Base-by-base conservation (phyloP, 2,329 filamentous ascomycete species). In the Lachnellula subtilissima region DNA sequence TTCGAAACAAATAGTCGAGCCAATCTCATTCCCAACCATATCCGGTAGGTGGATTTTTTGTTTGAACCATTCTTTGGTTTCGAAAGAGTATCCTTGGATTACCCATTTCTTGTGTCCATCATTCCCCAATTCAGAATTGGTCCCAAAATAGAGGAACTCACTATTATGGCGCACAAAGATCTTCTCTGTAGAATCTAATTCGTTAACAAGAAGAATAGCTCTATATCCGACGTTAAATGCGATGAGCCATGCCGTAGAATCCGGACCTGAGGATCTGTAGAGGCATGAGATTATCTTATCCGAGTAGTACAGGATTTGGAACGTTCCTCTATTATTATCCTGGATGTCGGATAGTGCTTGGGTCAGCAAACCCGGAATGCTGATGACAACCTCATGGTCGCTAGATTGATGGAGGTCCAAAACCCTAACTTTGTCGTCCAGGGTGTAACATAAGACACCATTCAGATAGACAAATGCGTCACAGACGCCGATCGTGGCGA, bases 1-100 rank as follows among this genome's bases (percentile, higher is more conserved):
- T 58, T 88, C 86, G 65, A 92, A 91, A 58, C 82, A 87, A n/a
- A 89, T 75, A 0, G 82, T 85, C 11, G 79, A 80, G 5, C 84
- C 85, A 35, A 91, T 76, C 47, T 88, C 86, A 17, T 76, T 78
- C 1, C 86, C 87, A 45, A 81, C 78, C 55, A 88, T 75, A 23
- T 83, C 76, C 39, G 79, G 72, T 3, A 89, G 72, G 36, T 82
- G 73, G 5, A 86, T 67, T 42, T 74, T 75, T 11, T 72, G 62
- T 0, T 72, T 67, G 19, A 76, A 66, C 71, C 76, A 77, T n/a
- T 67, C 67, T 2, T 66, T 58, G 1, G 66, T 69, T 8, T 58
- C 51, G 37, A 87, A 69, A 58, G 80, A 68, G 58, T 80, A 80
- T 2, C 80, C 79, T 32, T 75, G 72, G 35, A 91, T 72, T 0